Conservation (phyloP, 2,329 filamentous ascomycete genomes). For the Fusarium sp. region DNA sequence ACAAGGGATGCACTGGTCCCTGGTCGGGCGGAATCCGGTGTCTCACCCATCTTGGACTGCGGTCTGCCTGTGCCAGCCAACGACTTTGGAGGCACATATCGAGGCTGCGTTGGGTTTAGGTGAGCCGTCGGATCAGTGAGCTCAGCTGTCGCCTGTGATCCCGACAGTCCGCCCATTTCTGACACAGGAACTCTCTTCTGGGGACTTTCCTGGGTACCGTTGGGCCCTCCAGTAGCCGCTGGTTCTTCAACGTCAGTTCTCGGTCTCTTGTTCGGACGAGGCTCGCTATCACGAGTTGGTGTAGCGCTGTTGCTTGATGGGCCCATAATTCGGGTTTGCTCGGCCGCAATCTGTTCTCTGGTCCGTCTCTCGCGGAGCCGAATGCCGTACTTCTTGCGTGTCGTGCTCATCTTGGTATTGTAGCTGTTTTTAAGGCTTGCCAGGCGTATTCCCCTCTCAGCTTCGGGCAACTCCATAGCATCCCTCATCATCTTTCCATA, state of each 20-base stretch:
- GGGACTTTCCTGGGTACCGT: slow-evolving; percentile 22
- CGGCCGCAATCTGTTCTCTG: slow-evolving; percentile 56
- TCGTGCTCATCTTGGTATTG: slow-evolving; percentile 66
- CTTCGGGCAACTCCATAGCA: slow-evolving; percentile 51
- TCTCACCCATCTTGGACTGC: background rate
- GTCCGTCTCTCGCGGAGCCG: slow-evolving; percentile 61
- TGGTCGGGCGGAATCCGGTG: background rate
- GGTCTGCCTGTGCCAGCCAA: background rate
- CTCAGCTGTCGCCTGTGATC: slow-evolving; percentile 50
- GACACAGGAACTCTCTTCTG: slow-evolving; percentile 44
- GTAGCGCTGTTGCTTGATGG: slow-evolving; percentile 22
- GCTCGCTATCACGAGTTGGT: slow-evolving; percentile 4
- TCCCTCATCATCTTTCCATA: slow-evolving; percentile 57
- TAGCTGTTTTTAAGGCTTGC: slow-evolving; percentile 62
- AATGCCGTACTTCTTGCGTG: slow-evolving; percentile 69
- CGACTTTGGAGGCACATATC: slow-evolving; percentile 12
- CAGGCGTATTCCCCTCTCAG: slow-evolving; percentile 47
- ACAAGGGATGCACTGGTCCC: background rate
- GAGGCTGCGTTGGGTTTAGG: slow-evolving; percentile 36
- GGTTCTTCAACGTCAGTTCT: slow-evolving; percentile 24
- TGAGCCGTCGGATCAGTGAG: slow-evolving; percentile 49
- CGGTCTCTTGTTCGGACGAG: slow-evolving; percentile 39
- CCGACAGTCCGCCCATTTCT: slow-evolving; percentile 50
- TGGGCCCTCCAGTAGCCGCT: background rate
- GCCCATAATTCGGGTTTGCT: slow-evolving; percentile 52